These are phyloP conservation scores for Phytophthora citricola DNA, from an alignment of 352 stramenopile genomes.

Conservation along the genomic window DNA sequence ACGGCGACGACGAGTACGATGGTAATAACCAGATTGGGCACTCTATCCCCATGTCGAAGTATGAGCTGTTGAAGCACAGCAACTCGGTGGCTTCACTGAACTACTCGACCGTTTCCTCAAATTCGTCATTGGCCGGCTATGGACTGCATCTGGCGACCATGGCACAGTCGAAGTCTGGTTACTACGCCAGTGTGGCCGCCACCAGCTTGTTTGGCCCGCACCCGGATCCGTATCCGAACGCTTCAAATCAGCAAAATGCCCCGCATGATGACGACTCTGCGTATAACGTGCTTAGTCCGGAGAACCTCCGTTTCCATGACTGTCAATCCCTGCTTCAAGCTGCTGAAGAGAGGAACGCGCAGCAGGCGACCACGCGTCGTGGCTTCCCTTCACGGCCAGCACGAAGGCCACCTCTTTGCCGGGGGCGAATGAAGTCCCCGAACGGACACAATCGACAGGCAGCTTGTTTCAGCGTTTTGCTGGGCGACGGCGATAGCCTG, in stretches of 20 bases:
- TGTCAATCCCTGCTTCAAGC: conserved; percentile 43
- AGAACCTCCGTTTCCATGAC: conserved; percentile 49
- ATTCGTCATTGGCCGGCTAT: conserved; percentile 50
- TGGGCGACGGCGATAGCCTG: conserved; percentile 42
- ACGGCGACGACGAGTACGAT: conserved; percentile 34
- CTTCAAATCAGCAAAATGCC: conserved; percentile 24
- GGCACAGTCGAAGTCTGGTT: conserved; percentile 42
- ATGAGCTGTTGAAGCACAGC: conserved; percentile 37
- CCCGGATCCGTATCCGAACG: conserved; percentile 39
- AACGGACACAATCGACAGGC: conserved; percentile 29
- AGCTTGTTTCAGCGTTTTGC: conserved; percentile 42
- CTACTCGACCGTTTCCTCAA: conserved; percentile 55
- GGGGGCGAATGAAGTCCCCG: conserved; percentile 42
- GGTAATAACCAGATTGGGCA: conserved; percentile 42
- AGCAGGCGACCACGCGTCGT: conserved; percentile 19
- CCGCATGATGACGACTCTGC: conserved; percentile 20
- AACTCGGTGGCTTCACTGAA: conserved; percentile 49
- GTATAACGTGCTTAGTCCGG: conserved; percentile 43
- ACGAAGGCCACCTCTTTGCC: conserved; percentile 29
- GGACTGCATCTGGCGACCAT: conserved; percentile 48
- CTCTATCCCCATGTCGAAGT: conserved; percentile 23
- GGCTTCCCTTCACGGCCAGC: conserved; percentile 34
- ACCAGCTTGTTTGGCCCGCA: conserved; percentile 44
- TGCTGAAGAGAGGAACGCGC: conserved; percentile 25
- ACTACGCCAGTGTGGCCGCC: conserved; percentile 33